Conservation (phyloP, 2,329 filamentous ascomycete species). For the Paecilomyces formosus region DNA sequence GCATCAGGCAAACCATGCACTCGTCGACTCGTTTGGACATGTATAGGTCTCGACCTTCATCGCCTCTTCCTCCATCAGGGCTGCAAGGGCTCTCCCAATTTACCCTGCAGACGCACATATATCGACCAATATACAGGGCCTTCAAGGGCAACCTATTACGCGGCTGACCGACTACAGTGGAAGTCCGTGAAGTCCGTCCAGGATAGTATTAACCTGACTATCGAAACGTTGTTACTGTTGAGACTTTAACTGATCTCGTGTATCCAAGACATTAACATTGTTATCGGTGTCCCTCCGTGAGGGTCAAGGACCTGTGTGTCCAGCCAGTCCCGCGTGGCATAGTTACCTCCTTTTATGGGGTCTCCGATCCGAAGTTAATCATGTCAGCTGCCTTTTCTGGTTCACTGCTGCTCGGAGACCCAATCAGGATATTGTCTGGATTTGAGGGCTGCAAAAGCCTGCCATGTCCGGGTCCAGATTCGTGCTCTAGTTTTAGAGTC, state of each 20-base stretch:
- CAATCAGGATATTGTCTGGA: background rate
- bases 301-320: background rate
- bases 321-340: background rate
- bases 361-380: background rate
- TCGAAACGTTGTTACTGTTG: background rate
- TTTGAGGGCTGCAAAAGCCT: background rate
- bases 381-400: background rate
- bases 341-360: background rate
- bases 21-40: background rate
- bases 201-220: background rate
- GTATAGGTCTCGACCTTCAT: background rate
- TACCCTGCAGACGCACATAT: background rate
- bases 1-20: background rate
- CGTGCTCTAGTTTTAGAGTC: background rate
- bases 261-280: background rate
- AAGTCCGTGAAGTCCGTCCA: background rate
- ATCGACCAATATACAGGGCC: background rate
- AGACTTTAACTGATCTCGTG: background rate
- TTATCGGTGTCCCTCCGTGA: background rate
- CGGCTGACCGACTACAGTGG: background rate
- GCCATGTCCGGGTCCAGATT: background rate
- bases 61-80: background rate
- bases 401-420: background rate
- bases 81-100: background rate
- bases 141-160: background rate